Evolutionary conservation across 2,329 filamentous ascomycete species (phyloP).

Genomic region (Chrysoporthe cubensis): DNA sequence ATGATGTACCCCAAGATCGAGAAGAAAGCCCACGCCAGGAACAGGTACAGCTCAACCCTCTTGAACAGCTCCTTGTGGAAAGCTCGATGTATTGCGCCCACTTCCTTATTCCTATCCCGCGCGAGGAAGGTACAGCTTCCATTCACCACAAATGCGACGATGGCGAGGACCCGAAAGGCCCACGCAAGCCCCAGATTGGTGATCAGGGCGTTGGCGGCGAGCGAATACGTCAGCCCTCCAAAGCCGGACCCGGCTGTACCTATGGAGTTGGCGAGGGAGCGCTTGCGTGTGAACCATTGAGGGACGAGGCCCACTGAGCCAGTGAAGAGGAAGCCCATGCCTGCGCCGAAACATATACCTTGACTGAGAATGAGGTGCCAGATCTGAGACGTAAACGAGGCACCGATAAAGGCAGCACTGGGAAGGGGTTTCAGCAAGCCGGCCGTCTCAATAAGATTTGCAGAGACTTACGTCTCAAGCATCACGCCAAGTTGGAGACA

Average conservation of each 20-base stretch:
- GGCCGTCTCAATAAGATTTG: background rate
- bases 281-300: slow-evolving; percentile 73
- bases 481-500: slow-evolving; percentile 68
- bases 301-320: slow-evolving; percentile 68
- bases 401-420: slow-evolving; percentile 65
- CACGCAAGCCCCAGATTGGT: slow-evolving; percentile 64
- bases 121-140: slow-evolving; percentile 65
- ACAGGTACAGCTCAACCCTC: slow-evolving; percentile 64
- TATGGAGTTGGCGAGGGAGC: slow-evolving; percentile 72
- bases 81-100: slow-evolving; percentile 68
- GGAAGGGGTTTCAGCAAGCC: background rate
- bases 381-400: slow-evolving; percentile 68
- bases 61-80: slow-evolving; percentile 69
- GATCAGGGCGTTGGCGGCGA: slow-evolving; percentile 72
- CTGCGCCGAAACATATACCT: slow-evolving; percentile 76
- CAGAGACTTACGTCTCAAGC: slow-evolving; percentile 56
- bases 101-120: slow-evolving; percentile 71
- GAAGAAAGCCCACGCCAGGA: slow-evolving; percentile 71
- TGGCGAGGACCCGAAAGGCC: slow-evolving; percentile 68
- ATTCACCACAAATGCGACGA: slow-evolving; percentile 68
- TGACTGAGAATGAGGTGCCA: slow-evolving; percentile 80
- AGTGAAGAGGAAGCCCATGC: slow-evolving; percentile 78
- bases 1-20: slow-evolving; percentile 76
- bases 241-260: slow-evolving; percentile 72
- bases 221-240: slow-evolving; percentile 72